phyloP scores from a whole-genome alignment of 441 rosid species.

The Kokia cookei region DNA sequence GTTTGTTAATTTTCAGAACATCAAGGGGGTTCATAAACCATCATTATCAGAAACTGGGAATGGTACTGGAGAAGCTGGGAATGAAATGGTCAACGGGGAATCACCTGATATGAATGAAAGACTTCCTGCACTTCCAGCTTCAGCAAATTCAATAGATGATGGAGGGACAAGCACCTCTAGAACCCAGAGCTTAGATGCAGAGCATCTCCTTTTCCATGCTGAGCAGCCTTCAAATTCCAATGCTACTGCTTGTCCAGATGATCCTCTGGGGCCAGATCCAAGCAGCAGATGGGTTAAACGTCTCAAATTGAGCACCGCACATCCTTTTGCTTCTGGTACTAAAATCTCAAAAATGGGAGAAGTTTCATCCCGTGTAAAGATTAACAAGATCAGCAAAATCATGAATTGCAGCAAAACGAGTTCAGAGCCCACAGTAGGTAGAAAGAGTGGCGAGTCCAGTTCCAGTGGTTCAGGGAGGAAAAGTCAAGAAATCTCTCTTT shows the following conservation, averaged over 20 bases:
- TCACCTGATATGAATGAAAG: conserved; percentile 53
- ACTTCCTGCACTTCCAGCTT: conserved; percentile 30
- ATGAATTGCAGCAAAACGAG: conserved; percentile 23
- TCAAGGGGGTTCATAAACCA: conserved; percentile 14
- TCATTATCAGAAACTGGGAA: conserved; percentile 21
- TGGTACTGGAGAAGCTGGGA: conserved; percentile 27
- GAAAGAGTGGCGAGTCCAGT: conserved; percentile 26
- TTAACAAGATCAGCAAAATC: conserved; percentile 26
- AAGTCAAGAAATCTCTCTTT: conserved; percentile 32
- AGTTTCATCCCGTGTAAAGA: conserved; percentile 36
- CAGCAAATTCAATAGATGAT: conserved; percentile 30
- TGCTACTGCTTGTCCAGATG: conserved; percentile 24
- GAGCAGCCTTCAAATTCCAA: conserved; percentile 31
- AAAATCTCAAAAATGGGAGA: conserved; percentile 37
- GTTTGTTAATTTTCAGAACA: conserved; percentile 32
- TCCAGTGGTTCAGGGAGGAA: conserved; percentile 19
- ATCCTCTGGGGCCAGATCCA: conserved; percentile 30
- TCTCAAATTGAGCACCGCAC: conserved; percentile 44
- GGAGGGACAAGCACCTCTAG: conserved; percentile 60
- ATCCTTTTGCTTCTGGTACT: conserved; percentile 35
- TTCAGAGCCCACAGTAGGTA: conserved; percentile 22
- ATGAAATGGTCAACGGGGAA: conserved; percentile 18
- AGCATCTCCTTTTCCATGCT: conserved; percentile 35
- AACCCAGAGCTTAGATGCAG: conserved; percentile 72
- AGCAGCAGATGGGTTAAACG: conserved; percentile 85